phyloP scores from a whole-genome alignment of 768 basidiomycete genomes.

The Boletus insuetus region DNA sequence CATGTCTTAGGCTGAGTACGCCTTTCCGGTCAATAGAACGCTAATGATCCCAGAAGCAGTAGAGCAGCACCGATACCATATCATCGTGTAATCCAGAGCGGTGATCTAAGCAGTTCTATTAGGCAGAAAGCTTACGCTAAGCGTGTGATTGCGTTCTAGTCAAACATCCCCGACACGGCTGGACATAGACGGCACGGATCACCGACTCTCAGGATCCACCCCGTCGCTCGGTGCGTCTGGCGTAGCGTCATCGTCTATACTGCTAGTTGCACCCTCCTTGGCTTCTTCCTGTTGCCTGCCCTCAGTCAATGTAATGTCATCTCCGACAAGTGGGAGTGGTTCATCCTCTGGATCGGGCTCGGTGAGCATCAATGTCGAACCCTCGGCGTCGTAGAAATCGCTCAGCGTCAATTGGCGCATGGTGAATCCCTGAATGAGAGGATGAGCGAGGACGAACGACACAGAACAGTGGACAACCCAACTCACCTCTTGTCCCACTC shows the following conservation, averaged over 20 bases:
- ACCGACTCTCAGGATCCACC: conserved; percentile 3
- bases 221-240: background rate
- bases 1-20: too few species aligned
- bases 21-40: too few species aligned
- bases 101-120: conserved; percentile 11
- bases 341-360: conserved; percentile 30
- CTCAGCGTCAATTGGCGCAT: conserved; percentile 66
- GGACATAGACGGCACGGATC: background rate
- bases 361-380: conserved; percentile 24
- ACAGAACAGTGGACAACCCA: background rate
- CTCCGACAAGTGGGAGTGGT: conserved; percentile 12
- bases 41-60: too few species aligned
- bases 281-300: conserved; percentile 3
- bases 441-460: background rate
- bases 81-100: background rate
- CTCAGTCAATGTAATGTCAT: background rate
- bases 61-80: too few species aligned
- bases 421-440: conserved; percentile 60
- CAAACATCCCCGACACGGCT: background rate
- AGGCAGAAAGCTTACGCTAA: conserved; percentile 9
- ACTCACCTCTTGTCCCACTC: conserved; percentile 42
- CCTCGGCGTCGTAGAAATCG: conserved; percentile 61
- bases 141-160: background rate
- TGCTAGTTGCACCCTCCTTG: background rate
- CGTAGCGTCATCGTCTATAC: background rate